Conservation (phyloP, 345 rosid genomes). For the Kandelia obovata region DNA sequence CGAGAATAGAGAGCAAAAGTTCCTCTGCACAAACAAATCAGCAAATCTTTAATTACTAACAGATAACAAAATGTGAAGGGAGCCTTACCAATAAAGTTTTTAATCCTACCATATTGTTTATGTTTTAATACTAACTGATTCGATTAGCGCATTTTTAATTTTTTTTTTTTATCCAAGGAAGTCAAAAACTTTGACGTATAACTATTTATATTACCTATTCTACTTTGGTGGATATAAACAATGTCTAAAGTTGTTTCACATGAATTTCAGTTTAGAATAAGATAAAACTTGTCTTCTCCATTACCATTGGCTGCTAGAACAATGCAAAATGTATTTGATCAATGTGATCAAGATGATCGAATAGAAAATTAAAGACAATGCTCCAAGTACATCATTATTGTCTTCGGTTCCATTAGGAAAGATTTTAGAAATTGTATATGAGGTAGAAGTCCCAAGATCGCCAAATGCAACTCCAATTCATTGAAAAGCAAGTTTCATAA, state of each 20-base stretch:
- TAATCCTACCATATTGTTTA: no score
- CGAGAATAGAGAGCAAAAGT: constrained; percentile 54
- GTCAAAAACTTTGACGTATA: no score
- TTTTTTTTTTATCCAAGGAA: no score
- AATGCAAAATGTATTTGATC: constrained; percentile 21
- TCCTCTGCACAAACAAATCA: constrained; percentile 26
- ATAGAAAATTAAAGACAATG: constrained; percentile 30
- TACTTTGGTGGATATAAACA: no score
- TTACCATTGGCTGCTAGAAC: constrained; percentile 28
- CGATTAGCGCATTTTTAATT: no score
- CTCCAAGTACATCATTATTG: constrained; percentile 22
- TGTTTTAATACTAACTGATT: no score
- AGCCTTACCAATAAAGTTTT: no score
- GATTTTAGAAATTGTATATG: constrained; percentile 16
- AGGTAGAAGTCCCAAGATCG: constrained; percentile 32
- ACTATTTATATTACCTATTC: no score
- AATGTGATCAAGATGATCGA: constrained; percentile 12
- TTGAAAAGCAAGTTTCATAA: background rate
- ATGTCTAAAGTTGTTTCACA: no score
- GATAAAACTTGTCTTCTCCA: constrained; percentile 27
- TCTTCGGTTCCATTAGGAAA: constrained; percentile 22
- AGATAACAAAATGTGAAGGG: background rate
- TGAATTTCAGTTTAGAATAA: background rate
- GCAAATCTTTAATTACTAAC: background rate
- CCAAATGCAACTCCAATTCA: constrained; percentile 39